phyloP scores from a whole-genome alignment of 2,329 filamentous ascomycete genomes.

The Alternaria sp. region DNA sequence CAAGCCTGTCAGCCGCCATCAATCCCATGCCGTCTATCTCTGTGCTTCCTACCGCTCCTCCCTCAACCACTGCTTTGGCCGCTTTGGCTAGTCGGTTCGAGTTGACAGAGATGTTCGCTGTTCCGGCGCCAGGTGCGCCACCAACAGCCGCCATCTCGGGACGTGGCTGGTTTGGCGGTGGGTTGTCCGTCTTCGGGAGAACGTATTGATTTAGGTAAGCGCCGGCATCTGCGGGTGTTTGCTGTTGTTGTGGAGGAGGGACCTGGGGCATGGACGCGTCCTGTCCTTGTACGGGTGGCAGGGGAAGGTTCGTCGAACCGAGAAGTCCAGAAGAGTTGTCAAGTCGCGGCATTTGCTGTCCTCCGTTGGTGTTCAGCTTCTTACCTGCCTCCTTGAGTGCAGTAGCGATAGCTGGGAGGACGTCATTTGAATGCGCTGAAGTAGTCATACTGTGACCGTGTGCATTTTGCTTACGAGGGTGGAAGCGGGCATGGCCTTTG shows the following conservation, averaged over 20 bases:
- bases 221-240: conserved; percentile 43
- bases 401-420: conserved; percentile 45
- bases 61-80: conserved; percentile 43
- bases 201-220: conserved; percentile 47
- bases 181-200: conserved; percentile 44
- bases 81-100: conserved; percentile 42
- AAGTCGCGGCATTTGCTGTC: conserved; percentile 34
- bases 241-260: conserved; percentile 28
- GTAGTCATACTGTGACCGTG: conserved; percentile 18
- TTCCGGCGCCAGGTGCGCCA: conserved; percentile 39
- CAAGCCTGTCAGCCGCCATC: conserved; percentile 40
- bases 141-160: conserved; percentile 46
- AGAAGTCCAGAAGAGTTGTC: conserved; percentile 30
- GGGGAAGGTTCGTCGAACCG: conserved; percentile 27
- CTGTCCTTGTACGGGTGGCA: conserved; percentile 31
- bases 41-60: conserved; percentile 35
- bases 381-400: conserved; percentile 46
- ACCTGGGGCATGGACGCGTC: conserved; percentile 24
- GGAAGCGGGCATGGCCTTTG: conserved; percentile 38
- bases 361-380: conserved; percentile 36
- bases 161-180: conserved; percentile 38
- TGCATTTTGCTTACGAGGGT: conserved; percentile 31
- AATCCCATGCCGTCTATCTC: conserved; percentile 46
- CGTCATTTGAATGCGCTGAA: conserved; percentile 34
- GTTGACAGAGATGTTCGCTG: conserved; percentile 39